Evolutionary conservation across 2,329 filamentous ascomycete species (phyloP), one percentile per base, ranked within the genome.

Genomic region (Chalaropsis ovoidea): DNA sequence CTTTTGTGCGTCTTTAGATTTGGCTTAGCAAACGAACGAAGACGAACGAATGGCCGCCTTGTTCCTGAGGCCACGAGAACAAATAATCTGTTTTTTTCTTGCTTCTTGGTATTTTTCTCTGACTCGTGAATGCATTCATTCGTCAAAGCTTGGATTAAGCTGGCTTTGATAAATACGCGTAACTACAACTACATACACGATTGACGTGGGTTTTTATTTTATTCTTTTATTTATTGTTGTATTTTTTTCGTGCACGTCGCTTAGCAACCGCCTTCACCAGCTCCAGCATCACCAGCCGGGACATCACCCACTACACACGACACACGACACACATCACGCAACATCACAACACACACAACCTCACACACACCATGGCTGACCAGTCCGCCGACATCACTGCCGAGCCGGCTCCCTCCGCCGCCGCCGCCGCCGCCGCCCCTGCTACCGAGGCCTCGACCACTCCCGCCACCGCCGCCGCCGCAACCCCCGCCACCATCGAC

Each of bases 341-440:
- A 19, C 56, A 27, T 61, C 56, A 27, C 22, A 19, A 52, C 22
- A 15, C 22, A 52, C 22, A 15, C 22, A 27, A 15, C 47, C 13
- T 15, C 15, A 15, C 39, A 60, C 41, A 10, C 4, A 66, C 17
- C 31, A 67, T 67, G 66, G 19, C 66, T 17, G 63, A 65, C 41
- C 63, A 63, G 54, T 11, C 63, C 35, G 45, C 42, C 8, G 62
- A 62, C n/a, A 60, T 58, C 1, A 42, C 63, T 24, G 39, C 52
- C 7, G 43, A 41, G 8, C 41, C 61, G n/a, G 41, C n/a, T 24
- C 15, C 41, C 17, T 3, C 63, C 5, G 17, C 24, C 24, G 35
- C 65, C 47, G 13, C 61, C 13, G 42, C 24, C 15, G 35, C 41
- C 19, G 27, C 47, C 42, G 39, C 45, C 19, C 42, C 52, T 5